Percentiles rank a stretch among this genome's conserved stretches.
These are phyloP conservation scores for Schizosaccharomyces lindneri DNA, from an alignment of 805 yeast species.

Conservation along the genomic window DNA sequence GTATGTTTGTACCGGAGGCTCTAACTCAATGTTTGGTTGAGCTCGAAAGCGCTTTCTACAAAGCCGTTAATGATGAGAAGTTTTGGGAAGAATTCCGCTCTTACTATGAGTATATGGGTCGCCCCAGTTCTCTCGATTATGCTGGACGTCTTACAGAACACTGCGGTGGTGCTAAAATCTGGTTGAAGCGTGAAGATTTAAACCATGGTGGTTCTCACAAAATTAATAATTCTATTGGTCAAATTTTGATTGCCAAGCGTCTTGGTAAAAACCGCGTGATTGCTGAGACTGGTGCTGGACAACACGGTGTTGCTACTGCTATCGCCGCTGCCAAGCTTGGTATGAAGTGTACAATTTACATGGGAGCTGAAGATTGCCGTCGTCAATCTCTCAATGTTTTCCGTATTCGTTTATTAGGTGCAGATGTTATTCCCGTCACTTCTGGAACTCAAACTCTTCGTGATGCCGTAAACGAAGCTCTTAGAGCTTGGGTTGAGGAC, in stretches of 20 bases:
- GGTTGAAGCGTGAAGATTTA: slow-evolving; percentile 89
- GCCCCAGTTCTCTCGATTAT: slow-evolving; percentile 78
- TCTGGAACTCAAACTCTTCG: slow-evolving; percentile 90
- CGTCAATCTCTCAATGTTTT: slow-evolving; percentile 95
- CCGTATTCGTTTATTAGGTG: slow-evolving; percentile 91
- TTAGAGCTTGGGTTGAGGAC: slow-evolving; percentile 83
- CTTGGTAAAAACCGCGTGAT: slow-evolving; percentile 22
- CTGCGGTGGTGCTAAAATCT: slow-evolving; percentile 87
- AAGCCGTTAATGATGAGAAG: slow-evolving; percentile 63
- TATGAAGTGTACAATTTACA: slow-evolving; percentile 71
- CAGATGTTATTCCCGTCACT: slow-evolving; percentile 76
- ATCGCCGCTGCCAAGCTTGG: slow-evolving; percentile 40
- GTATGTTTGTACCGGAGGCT: slow-evolving; percentile 96
- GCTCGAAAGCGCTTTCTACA: slow-evolving; percentile 67
- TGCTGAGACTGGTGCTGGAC: slow-evolving; percentile 29
- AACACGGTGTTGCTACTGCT: slow-evolving; percentile 29
- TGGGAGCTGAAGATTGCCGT: slow-evolving; percentile 98
- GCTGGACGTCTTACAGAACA: slow-evolving; percentile 76
- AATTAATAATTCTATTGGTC: slow-evolving; percentile 25
- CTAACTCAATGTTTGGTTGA: slow-evolving; percentile 75
- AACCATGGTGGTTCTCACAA: slow-evolving; percentile 26
- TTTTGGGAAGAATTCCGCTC: slow-evolving; percentile 85
- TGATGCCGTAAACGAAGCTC: slow-evolving; percentile 95
- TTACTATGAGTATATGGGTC: slow-evolving; percentile 76
- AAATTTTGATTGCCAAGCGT: slow-evolving; percentile 20